Conservation (phyloP, 2,329 filamentous ascomycete species). For the Zymoseptoria ardabiliae region DNA sequence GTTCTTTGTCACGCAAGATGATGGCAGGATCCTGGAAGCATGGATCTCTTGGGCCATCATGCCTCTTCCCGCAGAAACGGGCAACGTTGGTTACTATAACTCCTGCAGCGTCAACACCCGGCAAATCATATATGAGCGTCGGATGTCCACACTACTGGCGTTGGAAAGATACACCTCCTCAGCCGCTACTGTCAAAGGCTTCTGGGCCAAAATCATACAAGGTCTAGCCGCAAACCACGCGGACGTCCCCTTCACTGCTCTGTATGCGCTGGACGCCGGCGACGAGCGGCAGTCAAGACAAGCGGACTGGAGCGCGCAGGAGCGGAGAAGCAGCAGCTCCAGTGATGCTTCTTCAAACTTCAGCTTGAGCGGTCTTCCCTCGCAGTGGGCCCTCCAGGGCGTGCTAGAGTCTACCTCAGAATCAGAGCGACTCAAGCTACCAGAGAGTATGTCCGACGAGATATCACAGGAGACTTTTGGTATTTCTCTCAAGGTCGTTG, state of each 20-base stretch:
- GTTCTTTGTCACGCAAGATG: constrained; percentile 9
- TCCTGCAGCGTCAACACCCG: constrained; percentile 7
- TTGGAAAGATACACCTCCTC: constrained; percentile 5
- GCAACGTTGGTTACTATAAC: constrained; percentile 10
- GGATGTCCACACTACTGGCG: constrained; percentile 9
- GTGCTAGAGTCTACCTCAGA: constrained; percentile 1
- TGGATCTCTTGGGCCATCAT: constrained; percentile 8
- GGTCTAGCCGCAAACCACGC: constrained; percentile 6
- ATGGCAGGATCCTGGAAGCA: constrained; percentile 10
- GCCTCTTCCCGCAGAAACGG: constrained; percentile 3
- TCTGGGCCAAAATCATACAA: constrained; percentile 5
- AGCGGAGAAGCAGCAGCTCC: not conserved
- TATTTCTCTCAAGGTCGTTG: not conserved
- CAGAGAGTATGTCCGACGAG: too few relatives aligned
- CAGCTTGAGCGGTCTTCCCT: not conserved
- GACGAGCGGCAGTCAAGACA: not conserved
- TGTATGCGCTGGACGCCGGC: constrained; percentile 3
- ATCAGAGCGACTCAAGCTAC: too few relatives aligned
- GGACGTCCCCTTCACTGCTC: constrained; percentile 12
- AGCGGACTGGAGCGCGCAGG: too few relatives aligned
- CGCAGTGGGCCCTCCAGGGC: constrained; percentile 1
- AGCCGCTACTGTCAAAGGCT: not conserved
- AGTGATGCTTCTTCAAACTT: not conserved
- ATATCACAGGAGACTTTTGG: not conserved
- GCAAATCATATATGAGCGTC: constrained; percentile 8